A percentile compares a stretch with the other conserved stretches of the same genome.
These are phyloP conservation scores for Colletotrichum lupini DNA, from an alignment of 2,329 filamentous ascomycete species.

Conservation along the genomic window DNA sequence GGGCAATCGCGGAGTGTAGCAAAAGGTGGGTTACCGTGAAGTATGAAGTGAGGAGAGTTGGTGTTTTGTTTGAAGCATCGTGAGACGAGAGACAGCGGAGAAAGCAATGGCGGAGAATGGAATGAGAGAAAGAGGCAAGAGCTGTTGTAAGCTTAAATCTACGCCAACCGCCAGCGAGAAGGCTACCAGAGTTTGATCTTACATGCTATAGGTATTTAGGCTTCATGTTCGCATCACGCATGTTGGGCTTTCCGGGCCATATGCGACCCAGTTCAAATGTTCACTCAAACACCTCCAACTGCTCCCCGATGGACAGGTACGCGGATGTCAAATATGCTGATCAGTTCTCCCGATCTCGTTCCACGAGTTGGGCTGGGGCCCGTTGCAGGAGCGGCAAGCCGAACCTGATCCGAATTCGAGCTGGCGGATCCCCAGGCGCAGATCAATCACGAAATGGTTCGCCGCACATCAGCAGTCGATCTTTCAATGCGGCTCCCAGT, in stretches of 20 bases:
- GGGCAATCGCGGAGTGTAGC: too few relatives aligned
- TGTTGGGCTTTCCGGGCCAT: background rate
- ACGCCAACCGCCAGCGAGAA: background rate
- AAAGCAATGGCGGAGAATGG: background rate
- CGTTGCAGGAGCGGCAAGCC: background rate
- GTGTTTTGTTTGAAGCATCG: background rate
- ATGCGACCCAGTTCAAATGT: background rate
- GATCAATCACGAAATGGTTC: slow-evolving; percentile 13
- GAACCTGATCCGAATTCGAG: background rate
- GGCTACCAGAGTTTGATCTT: background rate
- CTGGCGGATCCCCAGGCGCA: slow-evolving; percentile 6
- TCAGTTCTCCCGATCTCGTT: background rate
- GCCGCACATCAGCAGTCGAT: slow-evolving; percentile 11
- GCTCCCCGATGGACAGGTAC: background rate
- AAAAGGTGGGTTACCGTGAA: too few relatives aligned
- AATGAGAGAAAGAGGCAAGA: background rate
- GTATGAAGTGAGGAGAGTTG: background rate
- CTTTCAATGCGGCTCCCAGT: background rate
- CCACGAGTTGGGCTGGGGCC: background rate
- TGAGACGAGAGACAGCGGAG: background rate
- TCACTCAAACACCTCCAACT: background rate
- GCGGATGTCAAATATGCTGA: background rate
- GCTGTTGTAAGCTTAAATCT: background rate
- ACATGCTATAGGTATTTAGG: background rate
- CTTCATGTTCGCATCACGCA: background rate